Base-by-base conservation (phyloP, 805 yeast species). In the Barnettozyma wickerhamii region DNA sequence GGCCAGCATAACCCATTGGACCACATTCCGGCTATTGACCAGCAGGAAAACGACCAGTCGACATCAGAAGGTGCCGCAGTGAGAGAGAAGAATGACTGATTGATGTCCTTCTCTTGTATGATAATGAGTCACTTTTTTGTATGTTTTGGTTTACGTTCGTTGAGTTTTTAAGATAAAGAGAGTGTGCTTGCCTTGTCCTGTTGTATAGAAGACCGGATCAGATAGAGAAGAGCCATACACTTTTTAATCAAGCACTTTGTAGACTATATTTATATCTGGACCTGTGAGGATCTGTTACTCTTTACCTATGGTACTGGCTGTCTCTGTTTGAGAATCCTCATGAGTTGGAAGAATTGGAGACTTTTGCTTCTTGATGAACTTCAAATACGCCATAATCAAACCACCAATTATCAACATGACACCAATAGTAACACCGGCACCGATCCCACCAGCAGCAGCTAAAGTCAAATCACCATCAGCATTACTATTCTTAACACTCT, bases 401-500 rank as follows among this genome's bases (percentile, higher is more conserved):
- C 49, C 61, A 35, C 65, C 73, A 15, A 59, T 29, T 23, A 71
- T 45, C 27, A 59, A 43, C 48, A 69, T 48, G 9, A 68, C 74
- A 42, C 66, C 71, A 39, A 72, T 55, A 26, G 69, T 66, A 30
- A 59, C 64, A 47, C 75, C 75, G 23, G 74, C 76, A 45, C 77
- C 77, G 47, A 71, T 69, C 41, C 75, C 76, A 42, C 76, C 76
- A 20, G 75, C 76, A 30, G 45, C 73, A 10, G 74, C 74, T 15
- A 61, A 54, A 6, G 63, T 35, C 36, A 68, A 52, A 3, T 26
- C 29, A 12, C 19, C 13, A 7, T 27, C 29, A 12, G 21, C 13
- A 7, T 27, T 19, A 10, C 14, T 19, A 4, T 21, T 18, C 27
- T 38, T 38, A 15, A 45, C 43, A 10, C 53, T 52, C 6, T 55